Evolutionary conservation across 306 rosid species (phyloP), one percentile per base, ranked within the genome.

Genomic region (Hippophae rhamnoides): DNA sequence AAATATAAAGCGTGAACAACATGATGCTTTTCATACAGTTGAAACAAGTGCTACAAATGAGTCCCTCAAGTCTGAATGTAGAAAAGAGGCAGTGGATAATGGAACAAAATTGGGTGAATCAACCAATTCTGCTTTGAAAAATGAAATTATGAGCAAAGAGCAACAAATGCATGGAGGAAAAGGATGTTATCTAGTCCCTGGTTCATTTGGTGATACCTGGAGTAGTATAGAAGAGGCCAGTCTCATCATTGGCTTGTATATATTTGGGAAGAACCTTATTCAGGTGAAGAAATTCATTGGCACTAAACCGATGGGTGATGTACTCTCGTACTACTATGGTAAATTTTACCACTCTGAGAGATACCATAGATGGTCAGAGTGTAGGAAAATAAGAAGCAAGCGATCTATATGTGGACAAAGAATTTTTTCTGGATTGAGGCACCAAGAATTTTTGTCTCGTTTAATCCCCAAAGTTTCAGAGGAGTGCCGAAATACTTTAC

Each of bases 321-420:
- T 83, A 62, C 69, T 92, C 47, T 87, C 95, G 43, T 85, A 83
- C 80, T 92, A 87, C 62, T 85, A 92, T 76, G 98, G 96, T 64
- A 79, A 67, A 70, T 87, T 85, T 78, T 85, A 85, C 54, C 67
- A 72, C 73, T 83, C 96, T 57, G 80, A 81, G 25, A 83, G 63
- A 74, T 87, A 80, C 66, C 64, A 44, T 26, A 85, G 93, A 75
- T 92, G 98, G 98, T 60, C 78, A 42, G 86, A 77, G 46, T 78
- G 92, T 64, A 72, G 84, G 72, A 87, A 92, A 83, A 56, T 61
- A 60, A 83, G 64, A 72, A 79, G 78, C 69, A 87, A 79, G 72
- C 87, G 68, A 81, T 78, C 77, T 64, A 69, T 77, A 56, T 78
- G 49, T 54, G 95, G 96, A 73, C 82, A 83, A 47, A 85, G 79